phyloP scores from a whole-genome alignment of 148 eudicot species.

The Tetragonia tetragonoides region DNA sequence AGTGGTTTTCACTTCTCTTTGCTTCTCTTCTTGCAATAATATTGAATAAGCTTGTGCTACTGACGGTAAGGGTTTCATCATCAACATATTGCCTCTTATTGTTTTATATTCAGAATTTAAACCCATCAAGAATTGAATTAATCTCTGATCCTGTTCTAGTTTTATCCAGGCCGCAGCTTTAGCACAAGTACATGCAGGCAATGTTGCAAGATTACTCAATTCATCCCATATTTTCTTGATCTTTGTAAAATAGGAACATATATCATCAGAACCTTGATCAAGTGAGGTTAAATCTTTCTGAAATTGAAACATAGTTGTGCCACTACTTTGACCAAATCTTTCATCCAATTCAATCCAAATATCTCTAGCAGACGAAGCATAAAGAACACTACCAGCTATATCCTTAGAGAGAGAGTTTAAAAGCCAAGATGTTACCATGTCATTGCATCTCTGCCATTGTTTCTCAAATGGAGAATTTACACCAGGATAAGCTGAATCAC shows the following conservation, averaged over 20 bases:
- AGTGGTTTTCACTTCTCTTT: not conserved
- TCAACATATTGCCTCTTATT: not conserved
- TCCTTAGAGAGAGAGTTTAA: not conserved
- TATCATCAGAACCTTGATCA: too few relatives aligned
- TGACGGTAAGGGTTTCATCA: not conserved
- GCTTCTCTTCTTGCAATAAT: not conserved
- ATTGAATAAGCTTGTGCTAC: not conserved
- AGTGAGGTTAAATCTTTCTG: not conserved
- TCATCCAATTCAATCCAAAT: not conserved
- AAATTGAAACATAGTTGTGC: not conserved
- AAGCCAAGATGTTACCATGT: not conserved
- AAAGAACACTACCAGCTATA: not conserved
- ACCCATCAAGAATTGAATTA: not conserved
- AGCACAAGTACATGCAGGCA: too few relatives aligned
- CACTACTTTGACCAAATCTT: not conserved
- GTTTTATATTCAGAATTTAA: not conserved
- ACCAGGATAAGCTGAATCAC: too few relatives aligned
- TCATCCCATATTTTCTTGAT: too few relatives aligned
- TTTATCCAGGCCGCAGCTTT: not conserved
- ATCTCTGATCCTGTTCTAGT: not conserved
- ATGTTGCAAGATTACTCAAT: too few relatives aligned
- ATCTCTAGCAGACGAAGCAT: not conserved
- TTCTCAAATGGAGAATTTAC: too few relatives aligned
- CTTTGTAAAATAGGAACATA: too few relatives aligned
- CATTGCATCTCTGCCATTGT: not conserved